These are phyloP conservation scores for Termitomyces sp. DNA, from an alignment of 768 basidiomycete genomes.

Conservation along the genomic window DNA sequence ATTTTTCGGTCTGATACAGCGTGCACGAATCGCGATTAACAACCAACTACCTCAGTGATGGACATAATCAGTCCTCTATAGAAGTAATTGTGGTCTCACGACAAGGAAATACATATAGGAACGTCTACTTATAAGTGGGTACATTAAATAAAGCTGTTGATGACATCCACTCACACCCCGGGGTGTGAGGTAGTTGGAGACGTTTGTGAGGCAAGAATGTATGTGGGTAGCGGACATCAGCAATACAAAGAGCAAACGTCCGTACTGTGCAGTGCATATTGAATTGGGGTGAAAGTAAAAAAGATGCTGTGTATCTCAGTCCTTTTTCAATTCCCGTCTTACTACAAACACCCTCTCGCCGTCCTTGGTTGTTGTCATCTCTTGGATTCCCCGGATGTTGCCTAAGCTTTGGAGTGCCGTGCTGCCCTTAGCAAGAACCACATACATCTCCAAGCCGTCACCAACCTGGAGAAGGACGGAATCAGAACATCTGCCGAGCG, in stretches of 20 bases:
- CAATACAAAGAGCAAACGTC: conserved; percentile 11
- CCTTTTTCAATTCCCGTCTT: conserved; percentile 77
- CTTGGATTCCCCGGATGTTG: conserved; percentile 49
- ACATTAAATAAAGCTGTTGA: neutral
- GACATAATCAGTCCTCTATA: neutral
- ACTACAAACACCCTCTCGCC: conserved; percentile 76
- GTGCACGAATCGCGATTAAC: neutral
- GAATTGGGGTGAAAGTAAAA: conserved; percentile 8
- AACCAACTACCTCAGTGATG: neutral
- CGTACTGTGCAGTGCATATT: conserved; percentile 13
- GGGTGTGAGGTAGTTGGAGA: neutral
- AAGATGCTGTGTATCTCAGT: conserved; percentile 32
- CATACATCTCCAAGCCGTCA: conserved; percentile 89
- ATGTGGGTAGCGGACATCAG: neutral
- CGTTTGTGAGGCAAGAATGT: neutral
- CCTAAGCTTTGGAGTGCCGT: conserved; percentile 50
- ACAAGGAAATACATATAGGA: neutral
- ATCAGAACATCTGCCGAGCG: conserved; percentile 8
- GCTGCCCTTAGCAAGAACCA: conserved; percentile 71
- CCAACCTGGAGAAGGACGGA: conserved; percentile 57
- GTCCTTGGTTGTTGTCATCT: conserved; percentile 53
- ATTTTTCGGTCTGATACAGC: neutral
- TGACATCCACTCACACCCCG: neutral
- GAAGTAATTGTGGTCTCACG: neutral
- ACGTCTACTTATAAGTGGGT: conserved; percentile 5